phyloP scores from a whole-genome alignment of 768 basidiomycete genomes.

The Mycena galericulata region DNA sequence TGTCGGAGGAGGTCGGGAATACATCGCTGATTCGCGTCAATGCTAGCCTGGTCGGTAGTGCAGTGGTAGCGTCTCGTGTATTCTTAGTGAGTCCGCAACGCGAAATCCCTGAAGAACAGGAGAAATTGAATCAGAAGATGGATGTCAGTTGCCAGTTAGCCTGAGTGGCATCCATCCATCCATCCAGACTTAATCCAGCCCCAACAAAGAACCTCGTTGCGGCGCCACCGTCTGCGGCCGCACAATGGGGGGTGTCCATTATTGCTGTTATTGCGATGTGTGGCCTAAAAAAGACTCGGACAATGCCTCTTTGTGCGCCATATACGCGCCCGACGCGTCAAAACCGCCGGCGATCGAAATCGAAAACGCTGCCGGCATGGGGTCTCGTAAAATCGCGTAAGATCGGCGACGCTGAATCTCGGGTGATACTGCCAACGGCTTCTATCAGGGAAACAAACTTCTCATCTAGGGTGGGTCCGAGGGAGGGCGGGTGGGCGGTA shows the following conservation, averaged over 20 bases:
- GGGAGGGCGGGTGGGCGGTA: not conserved
- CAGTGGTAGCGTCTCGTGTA: too few relatives aligned
- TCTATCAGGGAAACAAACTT: slow-evolving; percentile 33
- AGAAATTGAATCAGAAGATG: slow-evolving; percentile 31
- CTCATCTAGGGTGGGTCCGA: slow-evolving; percentile 24
- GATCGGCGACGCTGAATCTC: slow-evolving; percentile 32
- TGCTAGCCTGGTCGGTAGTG: too few relatives aligned
- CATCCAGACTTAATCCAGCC: not conserved
- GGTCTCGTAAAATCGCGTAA: slow-evolving; percentile 32
- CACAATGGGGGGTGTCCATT: slow-evolving; percentile 5
- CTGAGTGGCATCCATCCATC: slow-evolving; percentile 6
- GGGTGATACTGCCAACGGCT: slow-evolving; percentile 13
- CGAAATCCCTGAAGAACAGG: slow-evolving; percentile 14
- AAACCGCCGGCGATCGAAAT: slow-evolving; percentile 22
- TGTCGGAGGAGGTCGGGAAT: slow-evolving; percentile 16
- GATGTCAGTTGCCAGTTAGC: not conserved
- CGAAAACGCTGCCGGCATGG: slow-evolving; percentile 22
- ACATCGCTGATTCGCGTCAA: slow-evolving; percentile 21
- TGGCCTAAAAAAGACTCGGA: too few relatives aligned
- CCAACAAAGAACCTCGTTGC: slow-evolving; percentile 25
- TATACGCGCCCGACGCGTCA: slow-evolving; percentile 3
- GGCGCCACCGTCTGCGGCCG: not conserved
- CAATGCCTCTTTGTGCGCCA: not conserved
- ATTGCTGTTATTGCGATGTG: not conserved
- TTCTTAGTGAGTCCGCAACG: slow-evolving; percentile 23